phyloP scores from a whole-genome alignment of 116 monocot species.

The Iris pallida region DNA sequence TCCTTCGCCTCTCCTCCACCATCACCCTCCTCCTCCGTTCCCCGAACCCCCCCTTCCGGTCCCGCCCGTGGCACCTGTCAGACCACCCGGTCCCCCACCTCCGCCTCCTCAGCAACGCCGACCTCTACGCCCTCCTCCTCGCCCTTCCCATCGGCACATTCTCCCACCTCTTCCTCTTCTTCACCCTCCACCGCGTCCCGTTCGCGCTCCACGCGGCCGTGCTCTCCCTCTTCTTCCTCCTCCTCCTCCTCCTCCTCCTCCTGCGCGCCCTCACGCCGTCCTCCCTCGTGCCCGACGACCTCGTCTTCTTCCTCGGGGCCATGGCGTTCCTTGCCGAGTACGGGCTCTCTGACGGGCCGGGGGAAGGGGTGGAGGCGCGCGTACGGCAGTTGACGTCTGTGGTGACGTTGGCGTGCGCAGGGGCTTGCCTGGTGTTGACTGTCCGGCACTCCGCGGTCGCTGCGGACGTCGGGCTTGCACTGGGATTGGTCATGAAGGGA shows the following conservation, averaged over 20 bases:
- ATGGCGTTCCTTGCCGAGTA: neutral
- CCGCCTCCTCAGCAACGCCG: neutral
- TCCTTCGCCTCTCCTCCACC: conserved; percentile 3
- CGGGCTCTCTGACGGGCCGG: neutral
- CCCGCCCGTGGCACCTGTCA: neutral
- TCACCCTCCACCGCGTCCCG: neutral
- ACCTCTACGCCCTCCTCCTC: conserved; percentile 5
- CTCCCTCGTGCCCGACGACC: neutral
- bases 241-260: conserved; percentile 1
- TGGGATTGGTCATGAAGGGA: neutral
- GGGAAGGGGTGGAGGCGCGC: too few relatives aligned
- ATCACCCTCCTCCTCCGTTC: neutral
- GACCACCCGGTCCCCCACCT: neutral
- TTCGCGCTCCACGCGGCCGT: neutral
- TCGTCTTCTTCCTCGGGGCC: neutral
- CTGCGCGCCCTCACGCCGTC: neutral
- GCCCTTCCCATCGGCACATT: neutral
- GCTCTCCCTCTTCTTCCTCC: neutral
- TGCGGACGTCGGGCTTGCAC: neutral
- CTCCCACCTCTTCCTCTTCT: neutral
- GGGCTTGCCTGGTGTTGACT: neutral
- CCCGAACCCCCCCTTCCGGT: neutral
- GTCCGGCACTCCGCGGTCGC: neutral
- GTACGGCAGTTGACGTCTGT: neutral
- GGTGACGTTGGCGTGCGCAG: neutral